A percentile compares a stretch with the other conserved stretches of the same genome.
Evolutionary conservation across 768 basidiomycete species (phyloP).

Genomic region (Xerocomellus amylosporus): DNA sequence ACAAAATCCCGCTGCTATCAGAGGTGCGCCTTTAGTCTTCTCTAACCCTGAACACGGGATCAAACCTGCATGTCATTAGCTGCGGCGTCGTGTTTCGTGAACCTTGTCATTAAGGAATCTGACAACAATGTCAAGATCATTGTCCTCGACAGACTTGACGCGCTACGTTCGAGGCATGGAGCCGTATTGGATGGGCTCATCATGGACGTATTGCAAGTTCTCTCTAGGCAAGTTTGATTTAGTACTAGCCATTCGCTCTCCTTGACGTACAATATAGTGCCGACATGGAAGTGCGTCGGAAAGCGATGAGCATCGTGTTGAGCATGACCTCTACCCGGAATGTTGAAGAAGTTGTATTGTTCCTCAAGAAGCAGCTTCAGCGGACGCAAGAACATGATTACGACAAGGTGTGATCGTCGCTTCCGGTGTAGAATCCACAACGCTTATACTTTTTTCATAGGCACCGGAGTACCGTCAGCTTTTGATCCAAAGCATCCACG

Average conservation of each 20-base stretch:
- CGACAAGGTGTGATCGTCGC: constrained; percentile 65
- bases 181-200: constrained; percentile 86
- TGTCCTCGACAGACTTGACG: constrained; percentile 87
- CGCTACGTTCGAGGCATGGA: constrained; percentile 79
- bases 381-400: constrained; percentile 88
- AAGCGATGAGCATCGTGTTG: constrained; percentile 85
- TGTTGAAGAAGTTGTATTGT: constrained; percentile 93
- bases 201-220: constrained; percentile 92
- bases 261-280: constrained; percentile 46
- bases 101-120: constrained; percentile 88
- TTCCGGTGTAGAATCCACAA: not conserved
- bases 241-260: not conserved
- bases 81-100: constrained; percentile 84
- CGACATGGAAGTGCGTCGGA: constrained; percentile 94
- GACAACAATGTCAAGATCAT: constrained; percentile 99
- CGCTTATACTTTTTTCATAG: constrained; percentile 37
- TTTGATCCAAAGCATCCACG: constrained; percentile 95
- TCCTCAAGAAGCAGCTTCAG: constrained; percentile 97
- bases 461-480: constrained; percentile 94
- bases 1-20: constrained; percentile 93
- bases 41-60: not conserved
- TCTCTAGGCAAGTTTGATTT: constrained; percentile 57
- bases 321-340: constrained; percentile 93
- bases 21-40: constrained; percentile 51
- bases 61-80: constrained; percentile 44